These are phyloP conservation scores for Penicillium sp. DNA, from an alignment of 2,329 filamentous ascomycete species.

Conservation along the genomic window DNA sequence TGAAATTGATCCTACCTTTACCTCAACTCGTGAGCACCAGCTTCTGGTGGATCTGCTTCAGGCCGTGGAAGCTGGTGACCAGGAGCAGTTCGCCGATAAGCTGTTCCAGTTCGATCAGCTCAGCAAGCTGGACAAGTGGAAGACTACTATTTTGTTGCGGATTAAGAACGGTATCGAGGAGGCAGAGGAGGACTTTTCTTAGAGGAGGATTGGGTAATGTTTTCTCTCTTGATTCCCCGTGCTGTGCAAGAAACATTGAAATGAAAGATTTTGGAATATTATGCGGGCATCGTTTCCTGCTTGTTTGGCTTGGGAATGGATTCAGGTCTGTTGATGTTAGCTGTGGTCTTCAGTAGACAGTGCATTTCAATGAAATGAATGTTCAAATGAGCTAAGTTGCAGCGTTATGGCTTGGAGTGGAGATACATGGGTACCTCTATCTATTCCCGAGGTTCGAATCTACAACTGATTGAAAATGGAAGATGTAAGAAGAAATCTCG, in stretches of 20 bases:
- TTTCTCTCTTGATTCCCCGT: slow-evolving; percentile 24
- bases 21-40: slow-evolving; percentile 71
- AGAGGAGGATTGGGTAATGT: slow-evolving; percentile 21
- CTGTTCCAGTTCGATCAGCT: slow-evolving; percentile 86
- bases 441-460: neutral
- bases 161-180: slow-evolving; percentile 80
- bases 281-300: slow-evolving; percentile 2
- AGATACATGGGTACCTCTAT: too few species aligned
- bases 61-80: slow-evolving; percentile 70
- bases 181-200: slow-evolving; percentile 64
- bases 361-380: slow-evolving; percentile 3
- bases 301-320: slow-evolving; percentile 6
- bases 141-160: slow-evolving; percentile 75
- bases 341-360: neutral
- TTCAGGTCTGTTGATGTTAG: neutral
- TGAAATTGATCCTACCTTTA: slow-evolving; percentile 73
- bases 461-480: neutral
- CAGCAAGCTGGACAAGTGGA: slow-evolving; percentile 95
- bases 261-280: slow-evolving; percentile 8
- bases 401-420: too few species aligned
- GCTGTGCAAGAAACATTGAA: slow-evolving; percentile 14
- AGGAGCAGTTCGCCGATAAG: slow-evolving; percentile 79
- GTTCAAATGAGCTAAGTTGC: neutral
- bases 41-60: slow-evolving; percentile 71
- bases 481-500: slow-evolving; percentile 18